Base-by-base conservation (phyloP, 1,284 basidiomycete species). In the Thecaphora frezii region DNA sequence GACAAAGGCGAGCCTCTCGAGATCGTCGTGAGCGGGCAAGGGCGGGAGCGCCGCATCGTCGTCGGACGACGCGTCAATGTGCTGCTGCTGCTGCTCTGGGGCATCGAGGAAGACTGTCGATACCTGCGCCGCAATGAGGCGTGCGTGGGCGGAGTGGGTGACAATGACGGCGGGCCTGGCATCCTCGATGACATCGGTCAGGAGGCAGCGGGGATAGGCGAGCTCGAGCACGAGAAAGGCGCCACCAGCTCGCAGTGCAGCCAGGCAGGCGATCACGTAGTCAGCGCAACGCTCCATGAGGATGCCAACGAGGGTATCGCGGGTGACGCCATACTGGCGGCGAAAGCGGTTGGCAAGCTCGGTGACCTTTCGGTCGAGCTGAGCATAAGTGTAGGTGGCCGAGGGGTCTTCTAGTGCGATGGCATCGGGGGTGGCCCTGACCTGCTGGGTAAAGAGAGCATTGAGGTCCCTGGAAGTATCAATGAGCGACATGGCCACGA, bases 151-250 rank as follows among this genome's bases (percentile, higher is more conserved):
- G 12, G 46, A n/a, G n/a, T 74, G 71, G 2, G 76, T 78, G 25
- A 78, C 55, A 38, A 78, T 47, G 43, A 77, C 66, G 19, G 66
- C 66, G 4, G 76, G 76, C n/a, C 51, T 58, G 21, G 76, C 76
- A 46, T 78, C 76, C 41, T 74, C 49, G 52, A 78, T 67, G 39
- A 78, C 76, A 18, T 77, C 72, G 46, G 61, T 54, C 22, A 78
- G 62, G 16, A 78, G 65, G 28, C 59, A 58, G 23, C 58, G 55
- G 1, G 76, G 76, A 28, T 78, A 78, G n/a, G 76, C 76, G 41
- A 78, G 68, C 37, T 78, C 76, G 54, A 78, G 74, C 18, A 77
- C 76, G 50, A 78, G 66, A 48, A 78, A 78, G 42, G 76, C 76
- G 36, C 76, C 76, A 21, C 76, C 76, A 16, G 76, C 76, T 10